These are phyloP conservation scores for Barnettozyma californica DNA, from an alignment of 805 yeast species.

Conservation along the genomic window DNA sequence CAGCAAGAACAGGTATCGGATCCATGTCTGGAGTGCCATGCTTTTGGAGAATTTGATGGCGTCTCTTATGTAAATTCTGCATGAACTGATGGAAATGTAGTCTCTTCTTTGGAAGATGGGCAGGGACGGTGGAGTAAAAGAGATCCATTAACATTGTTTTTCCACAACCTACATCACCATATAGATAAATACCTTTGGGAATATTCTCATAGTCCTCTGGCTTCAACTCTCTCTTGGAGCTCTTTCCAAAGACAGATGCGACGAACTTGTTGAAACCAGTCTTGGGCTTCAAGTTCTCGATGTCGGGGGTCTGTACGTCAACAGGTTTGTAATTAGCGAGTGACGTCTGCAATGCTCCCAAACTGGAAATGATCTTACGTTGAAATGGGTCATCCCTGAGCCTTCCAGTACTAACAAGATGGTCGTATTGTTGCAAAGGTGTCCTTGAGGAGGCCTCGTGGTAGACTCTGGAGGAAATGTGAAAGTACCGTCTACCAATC, in stretches of 20 bases:
- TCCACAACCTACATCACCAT: conserved; percentile 98
- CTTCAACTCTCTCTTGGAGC: conserved; percentile 5
- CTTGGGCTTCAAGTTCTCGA: conserved; percentile 46
- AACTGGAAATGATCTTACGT: conserved; percentile 58
- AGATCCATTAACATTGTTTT: conserved; percentile 98
- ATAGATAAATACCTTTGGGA: conserved; percentile 84
- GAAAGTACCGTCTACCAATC: conserved; percentile 3
- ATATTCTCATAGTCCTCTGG: conserved; percentile 32
- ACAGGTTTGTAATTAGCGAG: conserved; percentile 60
- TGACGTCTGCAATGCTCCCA: conserved; percentile 54
- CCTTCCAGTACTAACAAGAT: conserved; percentile 41
- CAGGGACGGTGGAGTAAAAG: conserved; percentile 80
- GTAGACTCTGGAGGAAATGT: conserved; percentile 6
- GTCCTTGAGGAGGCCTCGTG: conserved; percentile 22
- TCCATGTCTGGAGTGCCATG: conserved; percentile 69
- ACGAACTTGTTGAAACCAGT: conserved; percentile 34
- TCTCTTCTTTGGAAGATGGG: conserved; percentile 69
- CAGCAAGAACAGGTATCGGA: conserved; percentile 78
- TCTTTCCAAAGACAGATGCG: conserved; percentile 26
- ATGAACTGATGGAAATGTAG: conserved; percentile 95
- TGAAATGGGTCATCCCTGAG: conserved; percentile 77
- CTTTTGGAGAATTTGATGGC: conserved; percentile 64
- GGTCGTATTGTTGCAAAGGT: conserved; percentile 49
- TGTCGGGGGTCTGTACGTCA: conserved; percentile 45
- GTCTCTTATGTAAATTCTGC: conserved; percentile 87